Percentiles rank a stretch among this genome's conserved stretches.
These are phyloP conservation scores for Coemansia sp. DNA, from an alignment of 192 early-diverging fungal species.

Conservation along the genomic window DNA sequence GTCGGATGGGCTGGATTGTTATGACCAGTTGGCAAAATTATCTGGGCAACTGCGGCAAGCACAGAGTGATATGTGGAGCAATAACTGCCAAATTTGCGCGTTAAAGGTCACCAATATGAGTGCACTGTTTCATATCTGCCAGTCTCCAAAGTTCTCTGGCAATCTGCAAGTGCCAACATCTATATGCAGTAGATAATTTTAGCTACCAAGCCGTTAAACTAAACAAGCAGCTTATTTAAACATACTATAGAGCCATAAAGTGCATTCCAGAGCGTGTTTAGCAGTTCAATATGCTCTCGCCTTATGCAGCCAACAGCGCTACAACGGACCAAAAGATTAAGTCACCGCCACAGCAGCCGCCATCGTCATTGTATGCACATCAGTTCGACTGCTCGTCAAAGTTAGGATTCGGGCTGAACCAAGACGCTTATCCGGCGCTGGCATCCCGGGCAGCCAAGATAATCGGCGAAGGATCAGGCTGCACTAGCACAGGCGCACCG, in stretches of 20 bases:
- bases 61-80: no score
- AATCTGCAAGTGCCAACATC: no score
- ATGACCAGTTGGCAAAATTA: no score
- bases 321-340: background rate
- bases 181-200: no score
- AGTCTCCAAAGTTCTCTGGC: background rate
- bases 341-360: constrained; percentile 4
- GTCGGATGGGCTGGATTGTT: constrained; percentile 6
- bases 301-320: constrained; percentile 10
- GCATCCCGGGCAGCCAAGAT: constrained; percentile 8
- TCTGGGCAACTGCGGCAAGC: no score
- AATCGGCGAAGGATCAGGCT: background rate
- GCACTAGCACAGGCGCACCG: background rate
- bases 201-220: no score
- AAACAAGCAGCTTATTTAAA: no score
- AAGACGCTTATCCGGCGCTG: constrained; percentile 9
- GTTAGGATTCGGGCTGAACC: background rate
- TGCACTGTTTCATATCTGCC: constrained; percentile 8
- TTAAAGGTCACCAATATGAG: background rate
- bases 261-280: no score
- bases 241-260: no score
- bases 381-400: constrained; percentile 6
- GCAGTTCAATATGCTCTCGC: constrained; percentile 11
- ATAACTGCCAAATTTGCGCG: no score
- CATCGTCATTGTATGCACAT: constrained; percentile 1